Percentiles rank a stretch among this genome's conserved stretches.
These are phyloP conservation scores for Posidonia oceanica DNA, from an alignment of 116 monocot species.

Conservation along the genomic window DNA sequence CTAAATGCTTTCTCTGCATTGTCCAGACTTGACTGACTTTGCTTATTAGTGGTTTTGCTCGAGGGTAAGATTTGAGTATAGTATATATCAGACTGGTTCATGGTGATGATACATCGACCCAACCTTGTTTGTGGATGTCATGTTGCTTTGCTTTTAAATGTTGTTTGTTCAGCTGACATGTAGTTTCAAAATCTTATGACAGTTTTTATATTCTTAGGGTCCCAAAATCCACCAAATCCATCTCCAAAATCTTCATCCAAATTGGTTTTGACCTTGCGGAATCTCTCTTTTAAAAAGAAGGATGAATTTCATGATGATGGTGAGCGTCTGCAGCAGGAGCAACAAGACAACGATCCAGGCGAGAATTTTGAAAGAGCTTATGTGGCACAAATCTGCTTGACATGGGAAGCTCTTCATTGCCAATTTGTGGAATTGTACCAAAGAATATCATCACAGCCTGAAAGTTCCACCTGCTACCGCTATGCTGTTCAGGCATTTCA, in stretches of 20 bases:
- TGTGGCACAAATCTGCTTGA: constrained; percentile 58
- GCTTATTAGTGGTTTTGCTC: too few relatives aligned
- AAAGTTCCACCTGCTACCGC: constrained; percentile 27
- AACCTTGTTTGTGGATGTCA: too few relatives aligned
- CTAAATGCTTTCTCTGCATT: too few relatives aligned
- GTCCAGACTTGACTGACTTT: too few relatives aligned
- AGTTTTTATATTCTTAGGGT: constrained; percentile 20
- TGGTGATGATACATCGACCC: not conserved
- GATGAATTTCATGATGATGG: constrained; percentile 40
- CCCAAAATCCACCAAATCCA: constrained; percentile 17
- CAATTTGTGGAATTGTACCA: constrained; percentile 53
- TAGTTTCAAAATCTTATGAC: not conserved
- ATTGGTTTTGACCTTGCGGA: constrained; percentile 36
- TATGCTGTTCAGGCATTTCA: constrained; percentile 73
- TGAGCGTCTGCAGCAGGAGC: constrained; percentile 28
- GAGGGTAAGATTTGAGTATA: too few relatives aligned
- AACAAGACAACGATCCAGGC: constrained; percentile 30
- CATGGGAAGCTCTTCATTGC: constrained; percentile 80
- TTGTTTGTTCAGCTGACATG: not conserved
- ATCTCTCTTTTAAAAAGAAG: constrained; percentile 63
- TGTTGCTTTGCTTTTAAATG: not conserved
- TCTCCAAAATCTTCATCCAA: constrained; percentile 53
- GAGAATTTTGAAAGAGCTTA: constrained; percentile 71
- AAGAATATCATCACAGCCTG: constrained; percentile 34
- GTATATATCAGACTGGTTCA: too few relatives aligned